Evolutionary conservation across 495 filamentous ascomycete genomes (phyloP), one percentile per base, ranked within the genome.

Genomic region (Aspergillus haitiensis): DNA sequence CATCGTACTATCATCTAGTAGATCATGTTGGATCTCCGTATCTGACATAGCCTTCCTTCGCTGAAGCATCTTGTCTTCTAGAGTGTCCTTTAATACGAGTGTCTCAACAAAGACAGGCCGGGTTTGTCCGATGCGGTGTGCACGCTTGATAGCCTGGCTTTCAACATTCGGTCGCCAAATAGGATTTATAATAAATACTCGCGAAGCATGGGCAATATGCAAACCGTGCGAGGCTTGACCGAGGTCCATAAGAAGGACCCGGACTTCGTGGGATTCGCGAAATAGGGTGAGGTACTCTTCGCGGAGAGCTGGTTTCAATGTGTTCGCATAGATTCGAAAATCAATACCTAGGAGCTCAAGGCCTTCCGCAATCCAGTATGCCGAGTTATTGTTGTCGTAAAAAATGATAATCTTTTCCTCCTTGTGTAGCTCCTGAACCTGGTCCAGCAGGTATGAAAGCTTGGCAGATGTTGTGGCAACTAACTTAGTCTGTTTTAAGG

Each of bases 101-200:
- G 92, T 98, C 72, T 97, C 91, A 7, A 96, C 93, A 8, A 83
- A 85, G 0, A 97, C 94, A 0, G 88, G 84, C 56, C 81, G 83
- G 9, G 83, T 84, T 68, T 97, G 93, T 2, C 91, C 90, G 61
- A 98, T 96, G 32, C 93, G 81, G 61, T 96, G 88, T 0, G 90
- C 91, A 64, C 93, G 88, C 63, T 93, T 96, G 62, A 97, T 89
- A 3, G 93, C 93, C 70, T 98, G 93, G 4, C 89, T 91, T 66
- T 96, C 90, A 7, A 97, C 82, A 59, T 89, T 87, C 0, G 91
- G 90, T 51, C 90, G 88, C 74, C 94, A 87, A 33, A 94, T 88
- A 0, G 93, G 93, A 58, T 91, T 95, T 60, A 96, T 80, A 64
- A 98, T 96, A 76, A 88, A 95, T n/a, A 97, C 87, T 0, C 93